These are phyloP conservation scores for Apiospora malaysiana DNA, from an alignment of 2,329 filamentous ascomycete species.

Conservation along the genomic window DNA sequence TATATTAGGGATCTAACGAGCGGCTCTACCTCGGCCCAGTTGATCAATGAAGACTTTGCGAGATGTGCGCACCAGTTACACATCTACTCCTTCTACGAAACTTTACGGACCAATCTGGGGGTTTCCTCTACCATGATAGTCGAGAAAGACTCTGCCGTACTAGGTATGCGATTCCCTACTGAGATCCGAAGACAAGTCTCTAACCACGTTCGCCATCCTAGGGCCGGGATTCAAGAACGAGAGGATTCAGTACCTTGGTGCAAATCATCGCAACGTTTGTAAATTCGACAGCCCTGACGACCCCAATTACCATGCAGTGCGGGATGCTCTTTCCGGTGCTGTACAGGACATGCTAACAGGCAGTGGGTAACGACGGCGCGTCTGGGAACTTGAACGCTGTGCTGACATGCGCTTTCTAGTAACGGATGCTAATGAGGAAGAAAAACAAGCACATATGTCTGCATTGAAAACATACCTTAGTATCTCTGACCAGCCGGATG, in stretches of 20 bases:
- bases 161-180: background rate
- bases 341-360: background rate
- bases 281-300: background rate
- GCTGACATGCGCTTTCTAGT: too few species aligned
- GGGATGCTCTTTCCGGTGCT: background rate
- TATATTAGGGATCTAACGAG: background rate
- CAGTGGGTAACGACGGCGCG: too few species aligned
- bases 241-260: background rate
- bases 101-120: background rate
- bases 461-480: background rate
- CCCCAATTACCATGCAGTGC: background rate
- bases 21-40: background rate
- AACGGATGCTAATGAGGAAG: background rate
- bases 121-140: background rate
- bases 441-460: background rate
- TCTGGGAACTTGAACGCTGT: too few species aligned
- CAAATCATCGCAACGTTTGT: background rate
- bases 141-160: background rate
- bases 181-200: background rate
- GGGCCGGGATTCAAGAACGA: background rate
- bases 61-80: background rate
- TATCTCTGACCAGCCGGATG: background rate
- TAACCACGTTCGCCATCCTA: background rate
- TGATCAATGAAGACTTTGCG: background rate
- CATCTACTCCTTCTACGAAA: background rate